A percentile compares a stretch with the other conserved stretches of the same genome.
phyloP scores from a whole-genome alignment of 2,329 filamentous ascomycete genomes.

The Ceratocystis cacaofunesta region DNA sequence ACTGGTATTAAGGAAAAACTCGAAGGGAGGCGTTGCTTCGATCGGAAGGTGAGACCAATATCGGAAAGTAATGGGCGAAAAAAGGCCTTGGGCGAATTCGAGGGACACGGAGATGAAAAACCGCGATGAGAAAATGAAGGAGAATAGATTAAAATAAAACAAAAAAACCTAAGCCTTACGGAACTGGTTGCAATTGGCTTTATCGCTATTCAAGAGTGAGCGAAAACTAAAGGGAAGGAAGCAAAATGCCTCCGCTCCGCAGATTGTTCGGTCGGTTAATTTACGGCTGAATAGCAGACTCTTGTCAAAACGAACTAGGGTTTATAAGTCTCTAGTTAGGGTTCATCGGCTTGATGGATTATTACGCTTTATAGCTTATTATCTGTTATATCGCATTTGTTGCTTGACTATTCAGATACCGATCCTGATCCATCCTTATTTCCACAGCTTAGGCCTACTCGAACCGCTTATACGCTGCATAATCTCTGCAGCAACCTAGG shows the following conservation, averaged over 20 bases:
- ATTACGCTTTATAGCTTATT: no score
- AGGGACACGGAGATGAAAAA: not conserved
- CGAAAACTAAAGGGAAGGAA: not conserved
- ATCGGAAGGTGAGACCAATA: no score
- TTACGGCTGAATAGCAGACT: not conserved
- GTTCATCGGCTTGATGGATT: no score
- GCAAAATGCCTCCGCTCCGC: not conserved
- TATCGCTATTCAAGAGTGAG: not conserved
- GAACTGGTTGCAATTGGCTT: not conserved
- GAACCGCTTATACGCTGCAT: not conserved
- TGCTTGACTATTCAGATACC: no score
- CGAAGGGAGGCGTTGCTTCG: no score
- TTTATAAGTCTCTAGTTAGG: not conserved
- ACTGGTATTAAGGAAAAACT: no score
- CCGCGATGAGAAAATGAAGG: not conserved
- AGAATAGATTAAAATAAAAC: not conserved
- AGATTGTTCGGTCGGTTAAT: not conserved
- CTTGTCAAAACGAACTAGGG: not conserved
- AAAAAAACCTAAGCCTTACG: not conserved
- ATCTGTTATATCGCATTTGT: no score
- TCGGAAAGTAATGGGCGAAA: no score
- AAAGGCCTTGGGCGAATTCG: not conserved
- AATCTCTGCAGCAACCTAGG: not conserved
- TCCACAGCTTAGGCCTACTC: not conserved
- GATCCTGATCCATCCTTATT: no score